Evolutionary conservation across 441 rosid genomes (phyloP).

Genomic region (Theobroma grandiflorum): DNA sequence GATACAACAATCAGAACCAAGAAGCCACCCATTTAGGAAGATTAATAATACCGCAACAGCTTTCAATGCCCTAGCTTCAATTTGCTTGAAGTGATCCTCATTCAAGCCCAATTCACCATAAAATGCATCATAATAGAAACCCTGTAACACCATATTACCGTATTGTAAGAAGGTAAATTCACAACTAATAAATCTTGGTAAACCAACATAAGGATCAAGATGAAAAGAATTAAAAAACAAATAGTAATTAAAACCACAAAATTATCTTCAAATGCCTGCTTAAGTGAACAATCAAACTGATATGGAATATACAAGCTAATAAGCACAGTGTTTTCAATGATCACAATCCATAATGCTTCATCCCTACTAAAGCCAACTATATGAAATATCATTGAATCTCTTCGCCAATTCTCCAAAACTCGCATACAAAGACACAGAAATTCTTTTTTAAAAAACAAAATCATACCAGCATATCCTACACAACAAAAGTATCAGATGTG

Average conservation of each 20-base stretch:
- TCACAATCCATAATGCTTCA: neutral
- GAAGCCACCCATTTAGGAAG: conserved; percentile 18
- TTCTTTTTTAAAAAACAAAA: neutral
- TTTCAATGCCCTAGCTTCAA: conserved; percentile 70
- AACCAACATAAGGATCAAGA: conserved; percentile 5
- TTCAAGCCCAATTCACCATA: conserved; percentile 89
- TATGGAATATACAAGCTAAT: neutral
- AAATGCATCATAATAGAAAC: conserved; percentile 96
- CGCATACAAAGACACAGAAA: neutral
- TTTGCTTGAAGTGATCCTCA: conserved; percentile 81
- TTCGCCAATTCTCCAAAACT: neutral
- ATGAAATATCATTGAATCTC: neutral
- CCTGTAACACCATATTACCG: conserved; percentile 54
- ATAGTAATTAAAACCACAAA: neutral
- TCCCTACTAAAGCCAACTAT: neutral
- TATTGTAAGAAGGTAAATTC: conserved; percentile 7
- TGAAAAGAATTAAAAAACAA: neutral
- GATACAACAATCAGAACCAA: conserved; percentile 6
- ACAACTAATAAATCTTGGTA: neutral
- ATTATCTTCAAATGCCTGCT: neutral
- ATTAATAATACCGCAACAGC: conserved; percentile 72
- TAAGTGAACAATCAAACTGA: conserved; percentile 7
- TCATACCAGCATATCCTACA: neutral
- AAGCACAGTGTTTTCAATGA: neutral
- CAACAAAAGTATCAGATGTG: neutral